Conservation (phyloP, 371 early-diverging fungal species). For the Dinochytrium kinnereticum region DNA sequence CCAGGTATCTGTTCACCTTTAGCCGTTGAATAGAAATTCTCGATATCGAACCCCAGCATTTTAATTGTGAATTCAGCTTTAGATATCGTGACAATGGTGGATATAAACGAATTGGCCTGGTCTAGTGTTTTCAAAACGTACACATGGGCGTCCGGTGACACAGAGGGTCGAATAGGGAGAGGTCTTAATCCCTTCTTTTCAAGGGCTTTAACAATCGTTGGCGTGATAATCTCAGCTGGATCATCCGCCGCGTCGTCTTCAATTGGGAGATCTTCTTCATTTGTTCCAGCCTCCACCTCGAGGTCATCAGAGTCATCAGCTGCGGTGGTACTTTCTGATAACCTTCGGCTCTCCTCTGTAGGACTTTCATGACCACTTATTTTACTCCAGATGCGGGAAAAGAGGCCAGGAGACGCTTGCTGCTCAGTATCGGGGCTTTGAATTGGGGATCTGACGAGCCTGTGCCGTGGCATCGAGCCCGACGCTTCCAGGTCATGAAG, state of each 20-base stretch:
- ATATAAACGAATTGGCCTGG: not conserved
- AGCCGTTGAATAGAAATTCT: not conserved
- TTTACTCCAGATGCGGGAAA: no score
- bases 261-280: no score
- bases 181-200: not conserved
- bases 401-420: no score
- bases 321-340: no score
- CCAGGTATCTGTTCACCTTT: constrained; percentile 16
- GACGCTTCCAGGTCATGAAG: no score
- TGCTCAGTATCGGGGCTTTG: no score
- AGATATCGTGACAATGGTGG: not conserved
- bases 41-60: not conserved
- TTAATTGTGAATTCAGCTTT: not conserved
- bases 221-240: not conserved
- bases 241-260: no score
- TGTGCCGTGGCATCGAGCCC: no score
- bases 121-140: not conserved
- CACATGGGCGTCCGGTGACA: not conserved
- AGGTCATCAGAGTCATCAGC: no score
- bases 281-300: not conserved
- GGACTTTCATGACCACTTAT: no score
- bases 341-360: no score
- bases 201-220: not conserved
- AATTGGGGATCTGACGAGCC: no score
- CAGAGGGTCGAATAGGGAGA: not conserved